Base-by-base conservation (phyloP, 202 grass and related monocot species). In the Sporobolus alterniflorus region DNA sequence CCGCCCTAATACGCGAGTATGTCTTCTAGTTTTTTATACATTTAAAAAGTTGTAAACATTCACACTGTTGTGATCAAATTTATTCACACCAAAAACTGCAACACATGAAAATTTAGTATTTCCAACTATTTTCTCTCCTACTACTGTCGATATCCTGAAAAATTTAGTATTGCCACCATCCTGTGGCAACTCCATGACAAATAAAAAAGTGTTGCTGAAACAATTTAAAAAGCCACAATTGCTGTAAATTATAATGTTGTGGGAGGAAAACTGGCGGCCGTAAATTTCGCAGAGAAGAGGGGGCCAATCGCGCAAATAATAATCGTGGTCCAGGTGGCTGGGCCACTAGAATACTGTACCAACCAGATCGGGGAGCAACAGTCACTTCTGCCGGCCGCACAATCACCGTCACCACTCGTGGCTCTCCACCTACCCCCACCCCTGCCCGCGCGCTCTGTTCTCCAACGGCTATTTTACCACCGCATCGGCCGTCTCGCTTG, bases 391-490 rank as follows among this genome's bases (percentile, higher is more conserved):
- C 67, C 51, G 12, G 52, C 67, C 6, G 20, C 52, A 48, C 67
- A 69, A 69, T 57, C 77, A 57, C 50, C 25, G 2, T 20, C 17
- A 29, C 79, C 67, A 62, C 67, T 62, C 11, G 22, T 28, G 33
- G 39, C 13, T 11, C 40, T 16, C 79, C 79, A 71, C 67, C 36
- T 39, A 39, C 36, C 36, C 36, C 36, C 36, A 39, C 36, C 36
- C 36, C 67, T 71, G 78, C 3, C 52, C 12, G 33, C 67, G 36
- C 1, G 61, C 48, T 30, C 29, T 21, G n/a, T 46, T 78, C 26
- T 18, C 50, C 78, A 81, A 81, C 79, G 77, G 77, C 65, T 81
- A 61, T 81, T 81, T 78, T 66, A 79, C 13, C 49, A 56, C 26
- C 62, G 13, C 76, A 12, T 36, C 61, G 18, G 5, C 48, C 77